phyloP scores from a whole-genome alignment of 1,284 basidiomycete genomes.

The Microbotryum intermedium region DNA sequence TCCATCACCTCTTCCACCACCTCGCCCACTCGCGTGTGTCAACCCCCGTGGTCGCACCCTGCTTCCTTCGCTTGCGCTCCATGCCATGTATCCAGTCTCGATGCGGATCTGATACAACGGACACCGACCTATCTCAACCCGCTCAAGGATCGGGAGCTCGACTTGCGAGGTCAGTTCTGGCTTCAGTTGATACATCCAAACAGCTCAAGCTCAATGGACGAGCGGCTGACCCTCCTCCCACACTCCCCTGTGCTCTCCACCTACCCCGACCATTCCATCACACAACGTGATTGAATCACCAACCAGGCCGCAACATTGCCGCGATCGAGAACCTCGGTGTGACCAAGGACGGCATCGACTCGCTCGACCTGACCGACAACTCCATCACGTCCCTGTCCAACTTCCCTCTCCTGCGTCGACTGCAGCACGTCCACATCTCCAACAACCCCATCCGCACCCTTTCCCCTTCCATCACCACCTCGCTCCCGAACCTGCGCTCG shows the following conservation, averaged over 20 bases:
- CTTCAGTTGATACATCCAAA: background rate
- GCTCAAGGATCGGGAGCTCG: slow-evolving; percentile 87
- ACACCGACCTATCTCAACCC: slow-evolving; percentile 73
- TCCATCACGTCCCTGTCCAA: slow-evolving; percentile 80
- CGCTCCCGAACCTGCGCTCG: slow-evolving; percentile 71
- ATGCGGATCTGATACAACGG: slow-evolving; percentile 76
- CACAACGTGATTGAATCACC: slow-evolving; percentile 37
- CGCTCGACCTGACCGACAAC: slow-evolving; percentile 94
- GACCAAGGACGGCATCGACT: slow-evolving; percentile 61
- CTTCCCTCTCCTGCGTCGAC: slow-evolving; percentile 69
- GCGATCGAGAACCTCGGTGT: slow-evolving; percentile 99
- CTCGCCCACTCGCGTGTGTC: background rate
- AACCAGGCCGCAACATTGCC: slow-evolving; percentile 91
- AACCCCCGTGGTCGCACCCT: background rate
- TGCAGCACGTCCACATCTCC: slow-evolving; percentile 68
- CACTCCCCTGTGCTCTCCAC: background rate
- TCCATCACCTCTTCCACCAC: background rate
- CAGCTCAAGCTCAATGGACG: background rate
- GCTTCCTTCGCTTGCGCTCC: background rate
- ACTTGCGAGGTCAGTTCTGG: slow-evolving; percentile 69
- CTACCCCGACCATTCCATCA: background rate
- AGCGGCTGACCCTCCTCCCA: background rate
- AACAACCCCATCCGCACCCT: slow-evolving; percentile 81
- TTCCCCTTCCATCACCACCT: slow-evolving; percentile 67
- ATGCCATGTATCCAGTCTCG: slow-evolving; percentile 46